A percentile compares a stretch with the other conserved stretches of the same genome.
Evolutionary conservation across 768 basidiomycete species (phyloP).

Genomic region (Lyophyllum shimeji): DNA sequence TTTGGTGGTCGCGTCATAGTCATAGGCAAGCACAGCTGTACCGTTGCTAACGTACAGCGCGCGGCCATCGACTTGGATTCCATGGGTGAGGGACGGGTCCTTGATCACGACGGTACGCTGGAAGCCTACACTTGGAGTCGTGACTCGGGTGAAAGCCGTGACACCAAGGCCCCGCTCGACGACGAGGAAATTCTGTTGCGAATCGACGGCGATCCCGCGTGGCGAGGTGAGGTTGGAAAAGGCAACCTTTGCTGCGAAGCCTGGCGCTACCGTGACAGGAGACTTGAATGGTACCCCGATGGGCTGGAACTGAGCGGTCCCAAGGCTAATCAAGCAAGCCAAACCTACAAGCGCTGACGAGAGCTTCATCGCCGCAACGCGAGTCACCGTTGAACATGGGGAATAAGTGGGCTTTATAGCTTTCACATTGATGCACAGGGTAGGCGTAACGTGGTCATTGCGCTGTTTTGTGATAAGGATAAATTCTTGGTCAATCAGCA

Average conservation of each 20-base stretch:
- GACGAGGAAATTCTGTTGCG: constrained; percentile 36
- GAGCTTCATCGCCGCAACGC: constrained; percentile 5
- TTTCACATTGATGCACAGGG: neutral
- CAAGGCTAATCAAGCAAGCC: constrained; percentile 3
- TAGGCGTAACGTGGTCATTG: neutral
- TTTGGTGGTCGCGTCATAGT: constrained; percentile 32
- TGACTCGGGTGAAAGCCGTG: constrained; percentile 33
- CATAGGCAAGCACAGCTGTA: constrained; percentile 30
- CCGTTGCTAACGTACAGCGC: constrained; percentile 40
- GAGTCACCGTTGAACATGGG: neutral
- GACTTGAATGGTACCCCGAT: constrained; percentile 30
- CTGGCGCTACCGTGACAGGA: constrained; percentile 34
- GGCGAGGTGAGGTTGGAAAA: constrained; percentile 43
- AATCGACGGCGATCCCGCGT: constrained; percentile 41
- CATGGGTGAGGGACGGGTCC: constrained; percentile 39
- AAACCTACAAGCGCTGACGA: constrained; percentile 3
- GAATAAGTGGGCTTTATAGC: neutral
- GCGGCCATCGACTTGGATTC: constrained; percentile 36
- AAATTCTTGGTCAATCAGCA: neutral
- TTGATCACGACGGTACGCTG: constrained; percentile 36
- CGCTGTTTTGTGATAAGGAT: neutral
- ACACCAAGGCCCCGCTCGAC: constrained; percentile 43
- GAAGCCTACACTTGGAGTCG: constrained; percentile 28
- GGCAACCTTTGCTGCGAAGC: constrained; percentile 33
- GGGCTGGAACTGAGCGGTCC: constrained; percentile 28